Base-by-base conservation (phyloP, 495 filamentous ascomycete species). In the Talaromyces wortmannii region DNA sequence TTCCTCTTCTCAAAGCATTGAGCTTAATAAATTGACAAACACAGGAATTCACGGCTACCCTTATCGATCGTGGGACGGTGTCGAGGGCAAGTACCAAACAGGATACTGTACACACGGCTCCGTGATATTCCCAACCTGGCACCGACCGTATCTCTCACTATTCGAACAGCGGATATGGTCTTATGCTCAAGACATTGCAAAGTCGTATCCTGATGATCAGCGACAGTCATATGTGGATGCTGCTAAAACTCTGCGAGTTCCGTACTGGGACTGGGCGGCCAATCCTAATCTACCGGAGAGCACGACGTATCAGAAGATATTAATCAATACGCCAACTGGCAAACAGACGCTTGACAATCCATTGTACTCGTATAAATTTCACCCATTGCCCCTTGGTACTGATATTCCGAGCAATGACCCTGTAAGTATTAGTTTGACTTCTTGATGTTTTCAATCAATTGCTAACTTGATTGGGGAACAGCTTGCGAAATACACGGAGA, bases 231-330 rank as follows among this genome's bases (percentile, higher is more conserved):
- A 73, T 52, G 50, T 66, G 50, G 68, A 66, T 50, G 80, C 79
- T 2, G 81, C 79, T 31, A 58, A 67, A 16, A 65, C 68, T 5
- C 73, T 81, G 52, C 69, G 80, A 7, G 55, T 79, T 8, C 80
- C 80, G 4, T 84, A 78, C 57, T 84, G 78, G 70, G 81, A 84
- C 64, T 84, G 81, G 80, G 78, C 74, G 5, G 60, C 61, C 15
- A 71, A 65, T 47, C 55, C 71, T 52, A 66, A 58, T 33, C 68
- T 70, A 53, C 69, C 68, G n/a, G 58, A 53, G 42, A 50, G 61
- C 31, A 43, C 72, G 58, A 69, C 59, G 42, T 54, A 68, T 50
- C 58, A 69, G 0, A 66, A 30, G 7, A 67, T 80, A 31, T 60
- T 52, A 13, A 67, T 79, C 53, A 68, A 67, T 55, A 75, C 67